Evolutionary conservation across 2,329 filamentous ascomycete genomes (phyloP).

Genomic region (Aspergillus quadrilineatus): DNA sequence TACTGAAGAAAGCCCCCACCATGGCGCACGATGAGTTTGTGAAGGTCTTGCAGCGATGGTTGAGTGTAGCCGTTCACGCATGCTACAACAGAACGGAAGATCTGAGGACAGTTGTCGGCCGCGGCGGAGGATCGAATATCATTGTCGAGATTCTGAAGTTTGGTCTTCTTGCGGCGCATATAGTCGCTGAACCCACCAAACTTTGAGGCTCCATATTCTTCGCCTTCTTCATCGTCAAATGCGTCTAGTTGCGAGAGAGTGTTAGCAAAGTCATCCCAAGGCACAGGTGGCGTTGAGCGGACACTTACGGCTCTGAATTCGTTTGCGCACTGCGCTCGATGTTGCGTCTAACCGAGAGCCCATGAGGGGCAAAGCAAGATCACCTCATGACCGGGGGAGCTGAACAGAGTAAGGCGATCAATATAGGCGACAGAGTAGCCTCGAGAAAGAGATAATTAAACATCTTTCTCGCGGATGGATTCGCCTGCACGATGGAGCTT

Average conservation of each 20-base stretch:
- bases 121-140: conserved; percentile 68
- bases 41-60: conserved; percentile 84
- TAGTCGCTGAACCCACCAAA: conserved; percentile 93
- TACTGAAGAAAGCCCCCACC: conserved; percentile 96
- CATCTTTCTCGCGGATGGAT: not conserved
- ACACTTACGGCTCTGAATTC: conserved; percentile 57
- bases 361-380: conserved; percentile 46
- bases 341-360: conserved; percentile 63
- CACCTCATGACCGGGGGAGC: conserved; percentile 20
- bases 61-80: conserved; percentile 97
- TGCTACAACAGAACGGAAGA: conserved; percentile 87
- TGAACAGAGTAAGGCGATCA: not conserved
- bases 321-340: conserved; percentile 60
- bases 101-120: conserved; percentile 64
- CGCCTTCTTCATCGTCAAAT: conserved; percentile 78
- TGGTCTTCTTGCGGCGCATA: conserved; percentile 93
- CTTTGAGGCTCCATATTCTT: conserved; percentile 83
- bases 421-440: not conserved
- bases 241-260: conserved; percentile 50
- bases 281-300: not conserved
- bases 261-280: not conserved
- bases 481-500: not conserved
- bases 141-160: conserved; percentile 90
- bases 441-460: not conserved
- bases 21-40: conserved; percentile 82